Percentiles rank a stretch among this genome's conserved stretches.
Evolutionary conservation across 202 grass and related monocot genomes (phyloP).

Genomic region (Digitaria exilis): DNA sequence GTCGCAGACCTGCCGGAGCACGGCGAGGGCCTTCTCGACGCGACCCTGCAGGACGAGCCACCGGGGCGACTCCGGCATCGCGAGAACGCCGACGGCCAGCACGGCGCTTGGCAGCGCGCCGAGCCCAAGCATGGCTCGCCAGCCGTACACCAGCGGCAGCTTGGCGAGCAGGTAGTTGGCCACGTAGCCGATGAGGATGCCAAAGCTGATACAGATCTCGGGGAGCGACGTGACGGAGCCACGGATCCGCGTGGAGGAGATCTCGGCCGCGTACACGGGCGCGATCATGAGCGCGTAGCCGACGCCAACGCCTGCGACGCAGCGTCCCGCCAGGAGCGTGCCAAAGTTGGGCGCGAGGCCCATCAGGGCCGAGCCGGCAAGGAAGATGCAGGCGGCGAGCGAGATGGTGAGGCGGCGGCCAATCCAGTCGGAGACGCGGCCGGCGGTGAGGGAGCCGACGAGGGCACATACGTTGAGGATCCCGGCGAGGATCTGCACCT

Average conservation of each 20-base stretch:
- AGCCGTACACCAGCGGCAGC: slow-evolving; percentile 50
- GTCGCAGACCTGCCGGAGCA: slow-evolving; percentile 41
- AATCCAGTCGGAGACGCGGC: slow-evolving; percentile 51
- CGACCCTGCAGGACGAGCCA: slow-evolving; percentile 59
- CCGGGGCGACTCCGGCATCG: slow-evolving; percentile 60
- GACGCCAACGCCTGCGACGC: slow-evolving; percentile 59
- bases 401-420: slow-evolving; percentile 59
- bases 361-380: slow-evolving; percentile 54
- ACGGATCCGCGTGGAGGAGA: slow-evolving; percentile 41
- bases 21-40: slow-evolving; percentile 1
- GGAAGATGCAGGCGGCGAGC: slow-evolving; percentile 55
- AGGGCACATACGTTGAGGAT: slow-evolving; percentile 67
- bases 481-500: slow-evolving; percentile 56
- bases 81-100: slow-evolving; percentile 44
- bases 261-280: slow-evolving; percentile 59
- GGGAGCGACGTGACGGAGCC: slow-evolving; percentile 60
- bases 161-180: slow-evolving; percentile 56
- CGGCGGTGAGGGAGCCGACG: slow-evolving; percentile 56
- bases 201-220: slow-evolving; percentile 63
- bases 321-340: slow-evolving; percentile 50
- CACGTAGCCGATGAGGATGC: slow-evolving; percentile 60
- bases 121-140: slow-evolving; percentile 62
- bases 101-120: slow-evolving; percentile 45
- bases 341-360: slow-evolving; percentile 52
- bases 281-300: slow-evolving; percentile 77